Conservation (phyloP, 2,329 filamentous ascomycete species). For the Fusarium proliferatum region DNA sequence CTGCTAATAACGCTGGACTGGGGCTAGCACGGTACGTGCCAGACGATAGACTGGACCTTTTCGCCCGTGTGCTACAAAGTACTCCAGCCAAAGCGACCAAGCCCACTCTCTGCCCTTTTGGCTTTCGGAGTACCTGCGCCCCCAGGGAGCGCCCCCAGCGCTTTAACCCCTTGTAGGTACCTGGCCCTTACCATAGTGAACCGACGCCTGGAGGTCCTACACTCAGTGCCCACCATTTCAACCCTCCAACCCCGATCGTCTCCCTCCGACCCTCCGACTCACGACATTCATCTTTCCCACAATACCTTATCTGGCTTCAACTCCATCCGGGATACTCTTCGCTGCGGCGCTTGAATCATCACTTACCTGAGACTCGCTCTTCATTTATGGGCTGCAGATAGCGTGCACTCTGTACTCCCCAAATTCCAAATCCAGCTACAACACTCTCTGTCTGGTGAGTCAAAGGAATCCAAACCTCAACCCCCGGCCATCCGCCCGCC, state of each 20-base stretch:
- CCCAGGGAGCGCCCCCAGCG: constrained; percentile 23
- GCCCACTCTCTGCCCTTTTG: constrained; percentile 16
- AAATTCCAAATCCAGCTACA: background rate
- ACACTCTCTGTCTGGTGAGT: constrained; percentile 39
- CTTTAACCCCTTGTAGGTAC: constrained; percentile 33
- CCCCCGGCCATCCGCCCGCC: constrained; percentile 29
- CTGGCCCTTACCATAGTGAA: constrained; percentile 21
- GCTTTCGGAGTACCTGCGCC: constrained; percentile 29
- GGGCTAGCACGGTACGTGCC: constrained; percentile 34
- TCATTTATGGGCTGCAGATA: constrained; percentile 42
- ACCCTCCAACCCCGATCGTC: constrained; percentile 40
- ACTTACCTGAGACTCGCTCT: constrained; percentile 7
- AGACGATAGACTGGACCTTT: constrained; percentile 36
- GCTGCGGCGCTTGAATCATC: constrained; percentile 6
- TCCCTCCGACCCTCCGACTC: constrained; percentile 42
- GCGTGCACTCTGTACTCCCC: constrained; percentile 3
- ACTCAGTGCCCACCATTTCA: constrained; percentile 45
- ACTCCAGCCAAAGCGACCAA: constrained; percentile 33
- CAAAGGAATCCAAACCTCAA: constrained; percentile 29
- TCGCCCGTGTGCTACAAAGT: constrained; percentile 36
- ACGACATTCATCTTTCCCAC: constrained; percentile 40
- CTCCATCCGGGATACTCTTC: constrained; percentile 25
- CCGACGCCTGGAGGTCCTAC: constrained; percentile 33
- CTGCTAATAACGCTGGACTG: constrained; percentile 36
- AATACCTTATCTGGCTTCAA: constrained; percentile 38